Percentiles rank a stretch among this genome's conserved stretches.
These are phyloP conservation scores for Exophiala mesophila DNA, from an alignment of 2,329 filamentous ascomycete species.

Conservation along the genomic window DNA sequence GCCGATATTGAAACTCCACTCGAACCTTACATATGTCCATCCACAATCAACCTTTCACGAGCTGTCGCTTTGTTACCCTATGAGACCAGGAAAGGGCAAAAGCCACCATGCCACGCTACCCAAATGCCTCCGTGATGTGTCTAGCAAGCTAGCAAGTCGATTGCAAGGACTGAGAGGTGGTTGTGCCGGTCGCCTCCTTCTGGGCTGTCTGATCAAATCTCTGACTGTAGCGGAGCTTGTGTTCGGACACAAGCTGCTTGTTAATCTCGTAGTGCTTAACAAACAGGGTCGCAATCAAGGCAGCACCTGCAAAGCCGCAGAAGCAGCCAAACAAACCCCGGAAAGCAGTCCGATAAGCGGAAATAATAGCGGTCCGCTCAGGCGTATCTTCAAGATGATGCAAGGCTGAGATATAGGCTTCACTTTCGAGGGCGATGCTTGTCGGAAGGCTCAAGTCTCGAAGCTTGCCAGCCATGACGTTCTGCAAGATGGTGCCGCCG, in stretches of 20 bases:
- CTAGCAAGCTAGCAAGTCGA: no score
- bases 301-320: slow-evolving; percentile 11
- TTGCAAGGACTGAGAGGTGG: no score
- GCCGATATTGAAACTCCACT: neutral
- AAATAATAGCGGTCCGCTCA: slow-evolving; percentile 4
- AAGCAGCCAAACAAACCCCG: slow-evolving; percentile 18
- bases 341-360: slow-evolving; percentile 14
- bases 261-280: slow-evolving; percentile 17
- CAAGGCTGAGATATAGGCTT: slow-evolving; percentile 14
- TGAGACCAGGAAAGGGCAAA: no score
- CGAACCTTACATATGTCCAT: neutral
- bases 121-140: no score
- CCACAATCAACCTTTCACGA: no score
- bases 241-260: slow-evolving; percentile 16
- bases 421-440: slow-evolving; percentile 14
- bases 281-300: slow-evolving; percentile 12
- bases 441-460: slow-evolving; percentile 10
- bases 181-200: no score
- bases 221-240: slow-evolving; percentile 8
- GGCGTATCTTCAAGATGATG: slow-evolving; percentile 1
- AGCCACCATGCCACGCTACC: no score
- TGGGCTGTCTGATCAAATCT: no score
- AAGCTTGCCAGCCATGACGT: slow-evolving; percentile 32
- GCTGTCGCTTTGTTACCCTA: no score
- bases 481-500: slow-evolving; percentile 30